phyloP scores from a whole-genome alignment of 2,329 filamentous ascomycete species.

The Gaeumannomyces sp. region DNA sequence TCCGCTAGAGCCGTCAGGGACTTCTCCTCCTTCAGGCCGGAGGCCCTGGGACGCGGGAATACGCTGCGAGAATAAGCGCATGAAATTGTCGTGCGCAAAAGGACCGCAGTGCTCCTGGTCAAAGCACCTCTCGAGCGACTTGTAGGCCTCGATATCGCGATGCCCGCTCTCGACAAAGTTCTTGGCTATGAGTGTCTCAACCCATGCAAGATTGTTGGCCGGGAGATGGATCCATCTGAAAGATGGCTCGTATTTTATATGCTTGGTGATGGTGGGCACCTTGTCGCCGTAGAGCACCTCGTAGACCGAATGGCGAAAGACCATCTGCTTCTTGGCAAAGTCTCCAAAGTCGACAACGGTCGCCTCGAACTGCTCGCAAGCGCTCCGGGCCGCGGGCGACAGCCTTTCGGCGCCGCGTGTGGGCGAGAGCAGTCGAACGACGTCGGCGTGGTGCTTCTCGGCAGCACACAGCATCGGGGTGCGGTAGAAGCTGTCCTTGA shows the following conservation, averaged over 20 bases:
- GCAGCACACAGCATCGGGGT: constrained; percentile 36
- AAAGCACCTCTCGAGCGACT: constrained; percentile 54
- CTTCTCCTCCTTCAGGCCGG: constrained; percentile 25
- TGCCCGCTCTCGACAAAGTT: constrained; percentile 57
- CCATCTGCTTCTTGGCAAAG: constrained; percentile 35
- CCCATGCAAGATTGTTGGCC: constrained; percentile 53
- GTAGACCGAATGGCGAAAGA: constrained; percentile 41
- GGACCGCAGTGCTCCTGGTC: constrained; percentile 55
- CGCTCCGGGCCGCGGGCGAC: constrained; percentile 32
- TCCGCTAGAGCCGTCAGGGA: constrained; percentile 22
- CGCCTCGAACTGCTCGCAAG: constrained; percentile 42
- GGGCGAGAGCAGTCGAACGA: constrained; percentile 34
- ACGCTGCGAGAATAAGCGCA: constrained; percentile 52
- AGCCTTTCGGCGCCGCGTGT: constrained; percentile 26
- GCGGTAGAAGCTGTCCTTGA: constrained; percentile 33
- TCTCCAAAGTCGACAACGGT: constrained; percentile 46
- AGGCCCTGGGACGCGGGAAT: constrained; percentile 29
- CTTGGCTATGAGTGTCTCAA: constrained; percentile 56
- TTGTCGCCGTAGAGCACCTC: constrained; percentile 46
- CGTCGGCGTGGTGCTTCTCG: constrained; percentile 27
- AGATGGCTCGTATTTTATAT: constrained; percentile 38
- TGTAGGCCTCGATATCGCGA: constrained; percentile 57
- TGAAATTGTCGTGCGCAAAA: constrained; percentile 53
- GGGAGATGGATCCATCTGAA: constrained; percentile 49
- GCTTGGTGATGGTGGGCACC: constrained; percentile 38